phyloP scores from a whole-genome alignment of 768 basidiomycete genomes.

The Rhodotorula diobovata region DNA sequence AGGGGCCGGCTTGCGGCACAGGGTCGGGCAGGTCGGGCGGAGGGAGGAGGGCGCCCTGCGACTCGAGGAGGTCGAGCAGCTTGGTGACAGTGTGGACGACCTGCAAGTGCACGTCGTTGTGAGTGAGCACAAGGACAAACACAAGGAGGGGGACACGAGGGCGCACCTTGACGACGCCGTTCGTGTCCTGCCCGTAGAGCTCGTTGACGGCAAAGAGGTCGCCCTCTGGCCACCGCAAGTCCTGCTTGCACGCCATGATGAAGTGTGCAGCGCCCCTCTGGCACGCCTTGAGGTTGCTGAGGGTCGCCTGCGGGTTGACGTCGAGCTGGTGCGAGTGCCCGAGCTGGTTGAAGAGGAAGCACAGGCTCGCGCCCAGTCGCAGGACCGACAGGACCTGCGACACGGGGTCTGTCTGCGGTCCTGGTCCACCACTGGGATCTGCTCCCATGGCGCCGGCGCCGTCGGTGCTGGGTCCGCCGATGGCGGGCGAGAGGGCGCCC shows the following conservation, averaged over 20 bases:
- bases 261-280: constrained; percentile 88
- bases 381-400: constrained; percentile 91
- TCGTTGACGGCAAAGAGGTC: constrained; percentile 77
- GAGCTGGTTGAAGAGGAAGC: constrained; percentile 92
- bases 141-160: too few species aligned
- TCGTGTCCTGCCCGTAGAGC: constrained; percentile 78
- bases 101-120: constrained; percentile 48
- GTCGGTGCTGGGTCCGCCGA: background rate
- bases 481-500: background rate
- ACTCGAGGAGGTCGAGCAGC: constrained; percentile 71
- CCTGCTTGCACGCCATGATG: constrained; percentile 73
- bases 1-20: constrained; percentile 17
- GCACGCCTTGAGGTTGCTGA: constrained; percentile 68
- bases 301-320: constrained; percentile 64
- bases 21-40: constrained; percentile 17
- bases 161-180: constrained; percentile 84
- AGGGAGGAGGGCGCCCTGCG: constrained; percentile 50
- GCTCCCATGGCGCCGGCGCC: background rate
- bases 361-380: constrained; percentile 84
- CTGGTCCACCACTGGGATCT: constrained; percentile 46
- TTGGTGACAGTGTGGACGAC: constrained; percentile 83
- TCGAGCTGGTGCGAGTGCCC: constrained; percentile 51
- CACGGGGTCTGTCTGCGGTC: constrained; percentile 66
- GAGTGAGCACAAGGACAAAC: too few species aligned
- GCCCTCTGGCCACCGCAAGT: constrained; percentile 47